phyloP scores from a whole-genome alignment of 306 rosid species.

The Prunus davidiana region DNA sequence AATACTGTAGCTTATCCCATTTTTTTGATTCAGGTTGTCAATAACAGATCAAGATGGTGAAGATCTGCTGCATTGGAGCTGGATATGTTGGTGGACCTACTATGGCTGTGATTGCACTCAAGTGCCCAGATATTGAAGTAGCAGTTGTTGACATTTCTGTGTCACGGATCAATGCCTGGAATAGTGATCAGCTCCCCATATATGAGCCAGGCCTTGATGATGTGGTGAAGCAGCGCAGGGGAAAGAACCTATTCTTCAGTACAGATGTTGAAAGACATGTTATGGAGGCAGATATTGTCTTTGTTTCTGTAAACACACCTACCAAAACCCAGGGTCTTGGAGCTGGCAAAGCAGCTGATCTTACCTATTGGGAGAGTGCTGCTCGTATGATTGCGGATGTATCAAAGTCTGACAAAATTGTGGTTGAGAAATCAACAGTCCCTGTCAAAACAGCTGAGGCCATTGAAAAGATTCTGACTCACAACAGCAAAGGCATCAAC shows the following conservation, averaged over 20 bases:
- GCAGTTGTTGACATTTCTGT: constrained; percentile 40
- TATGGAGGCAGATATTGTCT: constrained; percentile 74
- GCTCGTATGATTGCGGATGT: constrained; percentile 96
- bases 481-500: constrained; percentile 85
- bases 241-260: constrained; percentile 38
- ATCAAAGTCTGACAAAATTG: constrained; percentile 78
- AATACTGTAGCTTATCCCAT: background rate
- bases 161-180: constrained; percentile 35
- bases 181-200: constrained; percentile 36
- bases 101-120: constrained; percentile 73
- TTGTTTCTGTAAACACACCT: constrained; percentile 93
- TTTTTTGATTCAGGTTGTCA: constrained; percentile 32
- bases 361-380: constrained; percentile 95
- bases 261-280: constrained; percentile 78
- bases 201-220: constrained; percentile 40
- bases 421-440: constrained; percentile 88
- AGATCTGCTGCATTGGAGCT: constrained; percentile 95
- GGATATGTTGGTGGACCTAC: constrained; percentile 97
- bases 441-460: constrained; percentile 97
- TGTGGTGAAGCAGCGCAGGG: constrained; percentile 38
- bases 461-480: constrained; percentile 81
- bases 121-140: constrained; percentile 39
- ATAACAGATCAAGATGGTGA: constrained; percentile 61
- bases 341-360: constrained; percentile 94
- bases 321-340: constrained; percentile 92